A percentile compares a stretch with the other conserved stretches of the same genome.
These are phyloP conservation scores for Yamadazyma songkhlaensis DNA, from an alignment of 1,139 yeast species.

Conservation along the genomic window DNA sequence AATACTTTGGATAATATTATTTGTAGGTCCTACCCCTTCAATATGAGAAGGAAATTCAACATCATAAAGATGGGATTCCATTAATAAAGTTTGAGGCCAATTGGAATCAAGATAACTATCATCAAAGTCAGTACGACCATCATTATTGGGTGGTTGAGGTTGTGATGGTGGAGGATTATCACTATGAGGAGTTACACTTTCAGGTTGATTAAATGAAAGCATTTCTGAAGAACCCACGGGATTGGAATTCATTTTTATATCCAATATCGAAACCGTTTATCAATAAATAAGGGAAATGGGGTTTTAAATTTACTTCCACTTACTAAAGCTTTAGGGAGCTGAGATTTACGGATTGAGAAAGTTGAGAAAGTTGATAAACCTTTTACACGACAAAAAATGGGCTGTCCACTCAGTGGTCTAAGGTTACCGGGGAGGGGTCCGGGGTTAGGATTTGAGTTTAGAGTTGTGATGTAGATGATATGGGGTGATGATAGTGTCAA, in stretches of 20 bases:
- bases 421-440: too few species aligned
- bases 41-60: conserved; percentile 18
- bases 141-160: background rate
- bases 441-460: too few species aligned
- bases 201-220: too few species aligned
- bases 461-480: too few species aligned
- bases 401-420: background rate
- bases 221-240: too few species aligned
- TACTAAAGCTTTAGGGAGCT: conserved; percentile 2
- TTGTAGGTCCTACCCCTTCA: conserved; percentile 16
- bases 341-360: conserved; percentile 1
- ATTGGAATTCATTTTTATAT: too few species aligned
- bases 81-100: conserved; percentile 39
- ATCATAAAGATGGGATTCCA: conserved; percentile 28
- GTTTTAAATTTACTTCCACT: too few species aligned
- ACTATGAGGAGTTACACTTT: too few species aligned
- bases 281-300: too few species aligned
- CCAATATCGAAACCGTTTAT: too few species aligned
- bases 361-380: conserved; percentile 3
- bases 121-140: background rate
- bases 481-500: too few species aligned
- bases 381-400: conserved; percentile 1
- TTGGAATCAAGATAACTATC: conserved; percentile 31
- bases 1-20: conserved; percentile 30
- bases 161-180: background rate